Conservation (phyloP, 2,329 filamentous ascomycete genomes). For the Lecanoromycetidae sp. region DNA sequence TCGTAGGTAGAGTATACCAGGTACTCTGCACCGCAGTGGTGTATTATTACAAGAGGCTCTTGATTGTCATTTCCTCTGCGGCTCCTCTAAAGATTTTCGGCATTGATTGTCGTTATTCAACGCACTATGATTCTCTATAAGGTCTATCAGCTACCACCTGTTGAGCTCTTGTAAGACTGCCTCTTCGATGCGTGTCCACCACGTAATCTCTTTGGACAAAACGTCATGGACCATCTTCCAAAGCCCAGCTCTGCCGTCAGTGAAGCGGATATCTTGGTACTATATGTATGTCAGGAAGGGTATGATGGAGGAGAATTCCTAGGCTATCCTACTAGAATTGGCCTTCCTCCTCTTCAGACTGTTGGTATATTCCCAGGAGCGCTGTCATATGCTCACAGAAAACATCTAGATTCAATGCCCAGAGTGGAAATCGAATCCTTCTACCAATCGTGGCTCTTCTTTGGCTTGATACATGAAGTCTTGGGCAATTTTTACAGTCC, state of each 20-base stretch:
- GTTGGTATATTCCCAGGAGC: not conserved
- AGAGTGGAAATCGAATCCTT: not conserved
- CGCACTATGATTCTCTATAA: too few species aligned
- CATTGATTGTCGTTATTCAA: too few species aligned
- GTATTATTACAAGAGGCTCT: too few species aligned
- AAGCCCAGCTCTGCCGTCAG: not conserved
- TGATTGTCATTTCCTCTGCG: too few species aligned
- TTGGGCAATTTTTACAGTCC: not conserved
- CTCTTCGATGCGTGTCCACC: too few species aligned
- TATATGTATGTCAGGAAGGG: conserved; percentile 19
- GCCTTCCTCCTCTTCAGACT: not conserved
- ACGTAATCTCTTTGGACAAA: too few species aligned
- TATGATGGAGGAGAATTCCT: conserved; percentile 24
- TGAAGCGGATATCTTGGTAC: not conserved
- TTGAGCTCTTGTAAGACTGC: too few species aligned
- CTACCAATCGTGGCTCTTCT: conserved; percentile 12
- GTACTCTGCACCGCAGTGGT: too few species aligned
- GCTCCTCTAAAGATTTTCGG: too few species aligned
- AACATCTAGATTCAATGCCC: not conserved
- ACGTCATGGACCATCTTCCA: conserved; percentile 8
- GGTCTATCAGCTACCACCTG: too few species aligned
- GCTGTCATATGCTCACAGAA: not conserved
- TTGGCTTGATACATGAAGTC: conserved; percentile 10
- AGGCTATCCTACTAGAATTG: conserved; percentile 20
- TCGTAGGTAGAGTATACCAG: too few species aligned